Base-by-base conservation (phyloP, 495 filamentous ascomycete genomes). In the Podospora pseudopauciseta region DNA sequence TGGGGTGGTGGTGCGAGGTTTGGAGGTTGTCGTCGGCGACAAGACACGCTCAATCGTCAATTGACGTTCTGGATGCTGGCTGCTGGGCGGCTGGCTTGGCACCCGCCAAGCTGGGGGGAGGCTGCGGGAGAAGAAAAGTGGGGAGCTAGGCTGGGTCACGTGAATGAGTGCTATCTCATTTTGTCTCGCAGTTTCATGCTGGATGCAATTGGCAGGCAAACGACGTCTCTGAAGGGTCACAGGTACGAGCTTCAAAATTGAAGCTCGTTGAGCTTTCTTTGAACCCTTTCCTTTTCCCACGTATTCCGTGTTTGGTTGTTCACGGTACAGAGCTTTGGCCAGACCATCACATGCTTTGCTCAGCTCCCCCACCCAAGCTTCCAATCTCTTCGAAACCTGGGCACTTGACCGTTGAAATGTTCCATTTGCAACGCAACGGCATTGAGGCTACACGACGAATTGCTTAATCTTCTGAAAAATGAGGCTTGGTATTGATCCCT, bases 1-100 rank as follows among this genome's bases (percentile, higher is more conserved):
- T 74, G 60, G 49, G 62, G 65, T 66, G 53, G 57, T 39, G 18
- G 49, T 58, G 57, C 20, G 32, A 62, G 44, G 16, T 20, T 59
- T 59, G 20, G 11, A 49, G 39, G 39, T 49, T 49, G 39, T 49
- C 27, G 59, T 61, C 59, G 3, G 27, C 59, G 59, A 61, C 59
- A 49, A 49, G 39, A 13, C 9, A 13, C 13, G 13, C 39, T 49
- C 39, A 49, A 18, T 49, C 39, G 39, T 49, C 39, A 49, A 49
- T 49, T 49, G 39, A 49, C 39, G 39, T 49, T 49, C 39, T 49
- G 39, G 39, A 16, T 49, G 39, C 39, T 49, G 39, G 39, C 39
- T 49, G 39, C 1, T 49, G 2, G 39, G 39, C 39, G 39, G 39
- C 15, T 49, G 30, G 30, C 30, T 32, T 32, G 30, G 30, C 30